These are phyloP conservation scores for Clitocybe nebularis DNA, from an alignment of 1,284 basidiomycete species.

Conservation along the genomic window DNA sequence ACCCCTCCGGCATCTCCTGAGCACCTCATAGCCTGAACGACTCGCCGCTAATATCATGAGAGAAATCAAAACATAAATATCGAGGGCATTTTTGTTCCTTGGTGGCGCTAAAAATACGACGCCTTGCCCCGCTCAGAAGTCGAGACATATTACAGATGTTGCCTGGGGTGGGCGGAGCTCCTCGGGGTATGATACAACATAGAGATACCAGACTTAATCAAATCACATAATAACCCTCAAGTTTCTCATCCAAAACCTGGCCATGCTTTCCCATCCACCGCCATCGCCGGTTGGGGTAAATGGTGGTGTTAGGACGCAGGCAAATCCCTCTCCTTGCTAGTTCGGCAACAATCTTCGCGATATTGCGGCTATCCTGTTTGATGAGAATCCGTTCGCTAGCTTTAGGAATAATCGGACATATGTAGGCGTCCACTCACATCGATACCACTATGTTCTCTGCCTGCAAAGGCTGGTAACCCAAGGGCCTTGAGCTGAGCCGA, in stretches of 20 bases:
- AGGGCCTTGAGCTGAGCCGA: constrained; percentile 57
- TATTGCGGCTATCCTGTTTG: constrained; percentile 79
- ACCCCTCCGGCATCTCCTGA: too few species aligned
- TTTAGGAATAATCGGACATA: constrained; percentile 2
- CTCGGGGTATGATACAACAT: background rate
- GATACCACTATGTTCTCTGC: constrained; percentile 82
- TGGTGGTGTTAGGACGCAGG: constrained; percentile 68
- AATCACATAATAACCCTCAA: constrained; percentile 1
- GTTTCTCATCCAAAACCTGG: constrained; percentile 54
- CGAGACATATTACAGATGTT: too few species aligned
- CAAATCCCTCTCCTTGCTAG: constrained; percentile 64
- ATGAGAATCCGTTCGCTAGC: constrained; percentile 14
- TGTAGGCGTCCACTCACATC: constrained; percentile 58
- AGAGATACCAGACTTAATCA: background rate
- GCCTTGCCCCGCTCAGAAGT: too few species aligned
- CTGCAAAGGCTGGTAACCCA: constrained; percentile 65
- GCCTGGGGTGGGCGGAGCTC: too few species aligned
- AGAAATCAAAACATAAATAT: too few species aligned
- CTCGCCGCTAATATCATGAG: too few species aligned
- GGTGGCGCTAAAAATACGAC: too few species aligned
- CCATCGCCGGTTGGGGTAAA: constrained; percentile 70
- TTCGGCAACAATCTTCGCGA: constrained; percentile 74
- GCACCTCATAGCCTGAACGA: too few species aligned
- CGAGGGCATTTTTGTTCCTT: too few species aligned
- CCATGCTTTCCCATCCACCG: constrained; percentile 78